Evolutionary conservation across 441 rosid genomes (phyloP).

Genomic region (Populus tomentosa): DNA sequence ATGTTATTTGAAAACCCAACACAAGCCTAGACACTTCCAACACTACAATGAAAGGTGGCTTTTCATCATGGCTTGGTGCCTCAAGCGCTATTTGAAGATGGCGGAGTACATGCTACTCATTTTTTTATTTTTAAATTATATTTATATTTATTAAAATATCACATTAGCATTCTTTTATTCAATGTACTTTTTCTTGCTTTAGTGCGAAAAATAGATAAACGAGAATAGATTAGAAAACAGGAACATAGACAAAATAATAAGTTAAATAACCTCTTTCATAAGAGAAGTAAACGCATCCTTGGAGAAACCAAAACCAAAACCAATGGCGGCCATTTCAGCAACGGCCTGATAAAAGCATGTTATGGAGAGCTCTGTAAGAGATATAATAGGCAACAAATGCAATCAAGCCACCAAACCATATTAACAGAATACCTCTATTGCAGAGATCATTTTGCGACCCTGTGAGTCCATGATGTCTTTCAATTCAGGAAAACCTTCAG

Average conservation of each 20-base stretch:
- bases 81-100: too few relatives aligned
- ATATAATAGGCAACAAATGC: not conserved
- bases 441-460: conserved; percentile 90
- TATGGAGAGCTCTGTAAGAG: not conserved
- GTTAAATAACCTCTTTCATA: conserved; percentile 63
- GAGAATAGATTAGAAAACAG: not conserved
- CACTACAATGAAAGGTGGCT: too few relatives aligned
- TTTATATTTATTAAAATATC: too few relatives aligned
- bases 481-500: conserved; percentile 84
- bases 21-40: too few relatives aligned
- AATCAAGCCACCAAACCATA: conserved; percentile 4
- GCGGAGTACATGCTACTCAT: too few relatives aligned
- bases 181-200: not conserved
- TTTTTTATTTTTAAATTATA: too few relatives aligned
- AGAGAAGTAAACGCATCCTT: conserved; percentile 87
- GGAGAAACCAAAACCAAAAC: conserved; percentile 63
- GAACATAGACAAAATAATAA: not conserved
- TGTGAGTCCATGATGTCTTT: conserved; percentile 79
- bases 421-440: conserved; percentile 51
- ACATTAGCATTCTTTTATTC: not conserved
- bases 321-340: conserved; percentile 96
- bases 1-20: too few relatives aligned
- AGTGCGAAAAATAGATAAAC: not conserved
- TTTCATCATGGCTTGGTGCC: too few relatives aligned
- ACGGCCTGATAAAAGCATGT: conserved; percentile 46